Percentiles rank a stretch among this genome's conserved stretches.
These are phyloP conservation scores for Arthrobotrys sphaeroides DNA, from an alignment of 2,329 filamentous ascomycete species.

Conservation along the genomic window DNA sequence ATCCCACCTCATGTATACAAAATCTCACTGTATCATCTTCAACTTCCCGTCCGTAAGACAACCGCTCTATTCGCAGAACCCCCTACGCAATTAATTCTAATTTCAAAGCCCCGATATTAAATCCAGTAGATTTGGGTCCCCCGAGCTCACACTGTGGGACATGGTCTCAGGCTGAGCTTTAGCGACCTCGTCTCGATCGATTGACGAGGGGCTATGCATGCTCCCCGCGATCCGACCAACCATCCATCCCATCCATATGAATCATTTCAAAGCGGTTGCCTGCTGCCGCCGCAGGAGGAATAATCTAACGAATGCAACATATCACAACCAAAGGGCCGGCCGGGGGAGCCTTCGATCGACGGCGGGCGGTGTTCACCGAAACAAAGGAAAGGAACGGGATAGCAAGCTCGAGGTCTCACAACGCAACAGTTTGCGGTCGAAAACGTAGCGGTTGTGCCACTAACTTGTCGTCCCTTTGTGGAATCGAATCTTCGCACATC, in stretches of 20 bases:
- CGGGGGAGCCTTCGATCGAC: neutral
- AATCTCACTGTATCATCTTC: neutral
- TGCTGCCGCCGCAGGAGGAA: slow-evolving; percentile 1
- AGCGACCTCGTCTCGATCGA: slow-evolving; percentile 32
- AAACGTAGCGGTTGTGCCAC: neutral
- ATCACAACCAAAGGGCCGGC: neutral
- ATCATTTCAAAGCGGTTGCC: slow-evolving; percentile 21
- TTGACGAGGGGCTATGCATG: slow-evolving; percentile 24
- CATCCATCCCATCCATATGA: too few relatives aligned
- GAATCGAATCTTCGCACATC: neutral
- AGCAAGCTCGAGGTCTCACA: slow-evolving; percentile 14
- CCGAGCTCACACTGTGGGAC: neutral
- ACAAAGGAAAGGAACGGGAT: too few relatives aligned
- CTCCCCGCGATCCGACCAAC: neutral
- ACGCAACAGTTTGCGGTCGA: neutral
- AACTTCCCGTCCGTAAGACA: neutral
- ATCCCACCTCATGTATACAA: neutral
- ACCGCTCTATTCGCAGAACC: neutral
- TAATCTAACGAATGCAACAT: slow-evolving; percentile 17
- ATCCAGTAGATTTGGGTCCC: neutral
- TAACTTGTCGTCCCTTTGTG: neutral
- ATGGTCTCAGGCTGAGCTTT: neutral
- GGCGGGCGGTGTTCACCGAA: slow-evolving; percentile 13
- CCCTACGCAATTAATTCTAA: neutral
- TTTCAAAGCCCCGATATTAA: neutral